Evolutionary conservation across 1,139 yeast genomes (phyloP).

Genomic region (Yamadazyma jaroonii): DNA sequence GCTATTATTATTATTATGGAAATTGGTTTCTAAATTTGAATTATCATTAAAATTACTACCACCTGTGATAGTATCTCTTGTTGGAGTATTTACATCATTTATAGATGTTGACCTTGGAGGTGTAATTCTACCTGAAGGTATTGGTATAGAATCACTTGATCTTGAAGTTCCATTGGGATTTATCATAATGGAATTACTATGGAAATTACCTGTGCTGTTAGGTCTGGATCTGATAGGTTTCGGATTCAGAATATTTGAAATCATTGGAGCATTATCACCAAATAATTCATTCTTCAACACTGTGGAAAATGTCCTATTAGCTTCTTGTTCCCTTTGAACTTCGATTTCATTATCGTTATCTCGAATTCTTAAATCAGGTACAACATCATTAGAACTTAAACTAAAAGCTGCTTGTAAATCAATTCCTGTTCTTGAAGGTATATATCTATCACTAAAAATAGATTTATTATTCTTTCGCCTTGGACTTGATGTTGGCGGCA

Average conservation of each 20-base stretch:
- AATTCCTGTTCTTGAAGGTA: slow-evolving; percentile 82
- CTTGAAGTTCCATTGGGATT: slow-evolving; percentile 11
- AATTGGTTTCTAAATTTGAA: neutral
- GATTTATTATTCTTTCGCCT: slow-evolving; percentile 39
- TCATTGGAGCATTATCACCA: slow-evolving; percentile 77
- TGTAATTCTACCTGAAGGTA: slow-evolving; percentile 17
- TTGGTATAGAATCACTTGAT: slow-evolving; percentile 14
- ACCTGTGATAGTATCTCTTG: slow-evolving; percentile 2
- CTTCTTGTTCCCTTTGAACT: slow-evolving; percentile 70
- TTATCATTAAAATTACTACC: slow-evolving; percentile 2
- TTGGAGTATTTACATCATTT: slow-evolving; percentile 9
- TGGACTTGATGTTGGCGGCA: slow-evolving; percentile 35
- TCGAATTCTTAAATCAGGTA: slow-evolving; percentile 33
- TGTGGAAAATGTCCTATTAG: slow-evolving; percentile 82
- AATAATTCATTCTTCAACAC: slow-evolving; percentile 86
- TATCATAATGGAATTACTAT: slow-evolving; percentile 7
- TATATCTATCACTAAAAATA: slow-evolving; percentile 76
- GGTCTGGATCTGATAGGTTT: slow-evolving; percentile 17
- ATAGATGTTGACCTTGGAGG: slow-evolving; percentile 21
- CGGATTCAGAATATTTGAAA: slow-evolving; percentile 26
- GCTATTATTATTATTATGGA: slow-evolving; percentile 8
- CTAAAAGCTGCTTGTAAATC: slow-evolving; percentile 88
- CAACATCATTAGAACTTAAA: slow-evolving; percentile 47
- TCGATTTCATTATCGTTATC: slow-evolving; percentile 61
- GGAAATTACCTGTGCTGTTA: slow-evolving; percentile 21